phyloP scores from a whole-genome alignment of 768 basidiomycete genomes.

The Podaxis carcinomalis region DNA sequence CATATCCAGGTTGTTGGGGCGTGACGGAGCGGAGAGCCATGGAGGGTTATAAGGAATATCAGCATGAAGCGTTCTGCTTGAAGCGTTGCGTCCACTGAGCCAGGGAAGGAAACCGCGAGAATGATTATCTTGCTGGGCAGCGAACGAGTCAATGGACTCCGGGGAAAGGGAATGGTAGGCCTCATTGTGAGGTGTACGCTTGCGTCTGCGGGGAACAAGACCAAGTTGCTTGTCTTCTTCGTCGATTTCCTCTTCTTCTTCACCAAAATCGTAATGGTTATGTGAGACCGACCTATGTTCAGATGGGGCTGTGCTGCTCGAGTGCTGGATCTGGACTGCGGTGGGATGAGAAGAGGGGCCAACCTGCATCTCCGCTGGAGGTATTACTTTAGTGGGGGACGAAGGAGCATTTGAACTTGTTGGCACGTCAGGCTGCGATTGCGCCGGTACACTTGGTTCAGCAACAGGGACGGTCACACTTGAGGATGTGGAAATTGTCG shows the following conservation, averaged over 20 bases:
- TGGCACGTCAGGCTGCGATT: background rate
- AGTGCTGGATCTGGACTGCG: background rate
- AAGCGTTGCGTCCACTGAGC: conserved; percentile 19
- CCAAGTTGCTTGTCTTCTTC: conserved; percentile 33
- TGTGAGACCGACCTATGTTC: background rate
- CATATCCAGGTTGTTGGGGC: conserved; percentile 63
- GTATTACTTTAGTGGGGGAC: background rate
- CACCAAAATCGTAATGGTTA: conserved; percentile 17
- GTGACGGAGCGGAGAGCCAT: conserved; percentile 65
- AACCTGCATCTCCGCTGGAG: background rate
- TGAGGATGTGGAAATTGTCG: background rate
- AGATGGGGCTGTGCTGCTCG: background rate
- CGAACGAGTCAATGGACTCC: conserved; percentile 43
- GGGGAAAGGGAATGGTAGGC: conserved; percentile 58
- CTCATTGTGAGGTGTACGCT: conserved; percentile 59
- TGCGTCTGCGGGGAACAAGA: conserved; percentile 24
- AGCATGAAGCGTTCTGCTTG: conserved; percentile 14
- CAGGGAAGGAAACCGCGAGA: conserved; percentile 23
- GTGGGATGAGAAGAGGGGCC: background rate
- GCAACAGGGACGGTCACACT: background rate
- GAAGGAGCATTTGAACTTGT: background rate
- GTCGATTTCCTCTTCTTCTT: conserved; percentile 26
- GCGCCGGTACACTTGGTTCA: background rate
- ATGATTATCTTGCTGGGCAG: conserved; percentile 25
- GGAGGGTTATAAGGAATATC: conserved; percentile 33